A percentile compares a stretch with the other conserved stretches of the same genome.
phyloP scores from a whole-genome alignment of 2,329 filamentous ascomycete genomes.

The Colletotrichum endophyticum region DNA sequence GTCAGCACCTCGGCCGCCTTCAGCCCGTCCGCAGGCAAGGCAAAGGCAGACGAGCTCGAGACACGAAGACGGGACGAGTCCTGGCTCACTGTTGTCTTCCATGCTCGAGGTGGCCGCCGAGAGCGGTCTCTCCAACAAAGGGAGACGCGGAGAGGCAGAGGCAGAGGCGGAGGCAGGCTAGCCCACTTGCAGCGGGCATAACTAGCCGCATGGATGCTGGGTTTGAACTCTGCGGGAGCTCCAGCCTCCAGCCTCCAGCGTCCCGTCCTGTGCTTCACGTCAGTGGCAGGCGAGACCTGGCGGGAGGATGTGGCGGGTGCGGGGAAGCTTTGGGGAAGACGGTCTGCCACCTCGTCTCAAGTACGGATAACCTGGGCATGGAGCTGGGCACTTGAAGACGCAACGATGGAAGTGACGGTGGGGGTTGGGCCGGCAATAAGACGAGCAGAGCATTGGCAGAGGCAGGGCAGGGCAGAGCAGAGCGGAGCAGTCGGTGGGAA shows the following conservation, averaged over 20 bases:
- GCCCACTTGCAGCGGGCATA: neutral
- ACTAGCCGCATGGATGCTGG: neutral
- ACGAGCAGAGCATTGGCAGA: neutral
- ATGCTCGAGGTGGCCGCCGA: neutral
- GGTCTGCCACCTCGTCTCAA: neutral
- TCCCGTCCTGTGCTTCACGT: neutral
- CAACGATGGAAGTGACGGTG: neutral
- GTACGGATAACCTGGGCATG: neutral
- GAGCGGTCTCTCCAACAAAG: neutral
- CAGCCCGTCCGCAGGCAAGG: neutral
- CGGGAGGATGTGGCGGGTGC: neutral
- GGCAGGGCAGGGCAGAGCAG: too few species aligned
- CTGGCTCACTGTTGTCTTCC: neutral
- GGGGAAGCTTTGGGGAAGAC: neutral
- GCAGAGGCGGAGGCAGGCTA: neutral
- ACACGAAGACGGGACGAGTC: neutral
- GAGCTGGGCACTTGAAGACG: neutral
- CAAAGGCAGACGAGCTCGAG: neutral
- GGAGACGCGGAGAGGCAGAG: neutral
- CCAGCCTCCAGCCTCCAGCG: neutral
- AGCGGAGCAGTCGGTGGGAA: too few species aligned
- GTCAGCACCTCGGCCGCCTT: neutral
- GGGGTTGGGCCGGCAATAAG: neutral
- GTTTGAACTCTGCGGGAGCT: neutral
- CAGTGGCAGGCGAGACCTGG: neutral